phyloP scores from a whole-genome alignment of 75 land plant genomes.

The Cryptomeria japonica region DNA sequence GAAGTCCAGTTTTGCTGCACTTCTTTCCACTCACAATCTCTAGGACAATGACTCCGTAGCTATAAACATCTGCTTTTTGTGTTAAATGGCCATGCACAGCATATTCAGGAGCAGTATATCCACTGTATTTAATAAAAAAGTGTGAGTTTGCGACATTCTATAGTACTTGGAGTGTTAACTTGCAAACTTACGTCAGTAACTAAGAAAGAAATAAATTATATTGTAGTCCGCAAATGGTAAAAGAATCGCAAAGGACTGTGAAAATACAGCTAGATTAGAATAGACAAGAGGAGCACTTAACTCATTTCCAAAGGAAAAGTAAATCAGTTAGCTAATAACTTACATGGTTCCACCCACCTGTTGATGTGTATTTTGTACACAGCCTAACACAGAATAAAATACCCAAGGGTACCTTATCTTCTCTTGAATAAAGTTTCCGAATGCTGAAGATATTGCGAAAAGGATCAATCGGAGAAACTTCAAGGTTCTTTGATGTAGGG shows the following conservation, averaged over 20 bases:
- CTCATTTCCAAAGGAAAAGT: not conserved
- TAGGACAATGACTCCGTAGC: conserved; percentile 18
- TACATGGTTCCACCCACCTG: conserved; percentile 17
- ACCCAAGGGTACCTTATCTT: no score
- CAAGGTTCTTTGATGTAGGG: no score
- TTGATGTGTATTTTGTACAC: no score
- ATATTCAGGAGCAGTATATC: conserved; percentile 23
- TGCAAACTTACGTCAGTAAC: not conserved
- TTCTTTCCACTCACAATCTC: conserved; percentile 26
- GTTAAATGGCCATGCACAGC: conserved; percentile 17
- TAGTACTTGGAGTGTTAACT: not conserved
- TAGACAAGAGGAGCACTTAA: not conserved
- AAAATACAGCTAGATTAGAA: no score
- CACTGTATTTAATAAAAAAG: conserved; percentile 1
- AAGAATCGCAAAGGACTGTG: no score
- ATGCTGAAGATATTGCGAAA: no score
- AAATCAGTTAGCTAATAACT: not conserved
- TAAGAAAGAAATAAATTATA: not conserved
- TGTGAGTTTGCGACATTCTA: not conserved
- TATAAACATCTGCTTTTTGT: conserved; percentile 19
- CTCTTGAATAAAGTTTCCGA: no score
- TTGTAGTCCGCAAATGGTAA: no score
- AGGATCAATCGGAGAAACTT: no score
- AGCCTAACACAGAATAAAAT: no score
- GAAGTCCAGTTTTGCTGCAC: not conserved